Conservation (phyloP, 192 early-diverging fungal genomes). For the Coemansia sp. region DNA sequence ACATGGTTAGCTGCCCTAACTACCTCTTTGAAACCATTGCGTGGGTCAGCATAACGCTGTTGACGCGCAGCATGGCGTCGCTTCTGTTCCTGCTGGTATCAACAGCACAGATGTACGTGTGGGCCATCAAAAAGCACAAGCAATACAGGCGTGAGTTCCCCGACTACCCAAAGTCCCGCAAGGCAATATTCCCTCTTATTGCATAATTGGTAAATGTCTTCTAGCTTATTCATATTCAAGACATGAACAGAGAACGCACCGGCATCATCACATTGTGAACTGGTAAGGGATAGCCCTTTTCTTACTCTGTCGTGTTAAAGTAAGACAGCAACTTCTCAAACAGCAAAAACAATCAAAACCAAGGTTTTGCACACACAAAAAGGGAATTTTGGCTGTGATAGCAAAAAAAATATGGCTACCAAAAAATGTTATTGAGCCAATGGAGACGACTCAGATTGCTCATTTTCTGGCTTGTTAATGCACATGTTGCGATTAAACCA, state of each 20-base stretch:
- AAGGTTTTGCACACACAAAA: too few relatives aligned
- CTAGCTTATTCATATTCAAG: background rate
- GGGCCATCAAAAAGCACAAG: conserved; percentile 97
- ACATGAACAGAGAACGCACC: background rate
- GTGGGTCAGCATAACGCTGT: conserved; percentile 74
- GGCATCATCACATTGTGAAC: background rate
- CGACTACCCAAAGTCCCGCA: conserved; percentile 85
- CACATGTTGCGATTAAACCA: too few relatives aligned
- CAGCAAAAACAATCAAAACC: too few relatives aligned
- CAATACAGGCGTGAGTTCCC: conserved; percentile 89
- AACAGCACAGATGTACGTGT: conserved; percentile 87
- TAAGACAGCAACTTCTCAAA: too few relatives aligned
- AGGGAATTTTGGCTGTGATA: too few relatives aligned
- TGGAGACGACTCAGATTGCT: too few relatives aligned
- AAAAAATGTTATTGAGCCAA: too few relatives aligned
- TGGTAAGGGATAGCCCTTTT: background rate
- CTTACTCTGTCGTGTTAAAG: too few relatives aligned
- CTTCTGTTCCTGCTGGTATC: conserved; percentile 71
- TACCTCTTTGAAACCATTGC: conserved; percentile 88
- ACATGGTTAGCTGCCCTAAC: conserved; percentile 88
- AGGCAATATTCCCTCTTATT: conserved; percentile 75
- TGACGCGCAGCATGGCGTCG: conserved; percentile 73
- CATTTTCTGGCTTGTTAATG: too few relatives aligned
- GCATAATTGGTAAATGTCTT: conserved; percentile 1
- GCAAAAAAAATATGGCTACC: too few relatives aligned